Evolutionary conservation across 2,329 filamentous ascomycete genomes (phyloP), one percentile per base, ranked within the genome.

Genomic region (Aspergillus uvarum): DNA sequence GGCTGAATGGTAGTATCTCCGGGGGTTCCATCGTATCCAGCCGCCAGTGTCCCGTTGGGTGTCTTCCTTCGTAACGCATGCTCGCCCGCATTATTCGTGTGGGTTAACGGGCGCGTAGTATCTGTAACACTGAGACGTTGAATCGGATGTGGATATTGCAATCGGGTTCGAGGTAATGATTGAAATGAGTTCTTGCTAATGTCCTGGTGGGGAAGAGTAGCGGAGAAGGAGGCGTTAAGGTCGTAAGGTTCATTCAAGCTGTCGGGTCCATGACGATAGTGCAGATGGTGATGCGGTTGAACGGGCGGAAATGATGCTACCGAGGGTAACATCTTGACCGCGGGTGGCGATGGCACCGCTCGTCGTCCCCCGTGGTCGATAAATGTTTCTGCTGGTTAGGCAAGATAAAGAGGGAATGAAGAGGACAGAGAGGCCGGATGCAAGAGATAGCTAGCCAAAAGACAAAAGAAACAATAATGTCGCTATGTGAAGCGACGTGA

Each of bases 61-160:
- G 94, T 98, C 76, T 98, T 98, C 66, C 94, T 87, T 65, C 94
- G 87, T 59, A 97, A 81, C 68, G 91, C 90, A 74, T 96, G 88
- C 74, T 96, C 92, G 11, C 66, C 69, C 19, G 67, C 51, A 54
- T 59, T 66, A 22, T 71, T 69, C 10, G 64, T 47, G 29, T 61
- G 68, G 29, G 67, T 62, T 51, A 63, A 63, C n/a, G 69, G 64
- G 12, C 65, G 65, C 7, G 68, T 59, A 26, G 65, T 58, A 61
- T 74, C 69, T 38, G 68, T 73, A 42, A 66, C 47, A 51, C 73
- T 69, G 47, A 72, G 65, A 49, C 74, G 75, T 59, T 78, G 76
- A 8, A 78, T 66, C 8, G 76, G 76, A 31, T 77, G 76, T 2
- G 75, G 74, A 49, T 75, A 73, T 60, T 76, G 76, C 5, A 73